phyloP scores from a whole-genome alignment of 2,329 filamentous ascomycete genomes.

The Cladosporium sphaerospermum region DNA sequence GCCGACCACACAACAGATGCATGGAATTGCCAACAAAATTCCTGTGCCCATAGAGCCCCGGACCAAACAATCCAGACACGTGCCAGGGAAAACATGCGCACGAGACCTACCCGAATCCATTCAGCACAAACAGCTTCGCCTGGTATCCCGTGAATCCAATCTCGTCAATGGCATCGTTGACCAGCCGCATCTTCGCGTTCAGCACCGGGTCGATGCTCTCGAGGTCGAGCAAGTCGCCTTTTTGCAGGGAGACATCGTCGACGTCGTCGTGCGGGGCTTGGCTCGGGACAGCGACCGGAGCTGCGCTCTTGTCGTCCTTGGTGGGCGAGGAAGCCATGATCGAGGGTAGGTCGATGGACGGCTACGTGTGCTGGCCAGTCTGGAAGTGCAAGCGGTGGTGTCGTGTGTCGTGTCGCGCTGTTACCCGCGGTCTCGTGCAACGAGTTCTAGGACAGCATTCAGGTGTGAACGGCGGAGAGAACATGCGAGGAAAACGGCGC shows the following conservation, averaged over 20 bases:
- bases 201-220: slow-evolving; percentile 57
- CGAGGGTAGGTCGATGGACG: background rate
- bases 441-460: background rate
- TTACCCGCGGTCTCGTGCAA: background rate
- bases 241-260: slow-evolving; percentile 13
- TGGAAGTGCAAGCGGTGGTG: background rate
- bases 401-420: background rate
- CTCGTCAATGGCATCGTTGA: slow-evolving; percentile 58
- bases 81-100: too few species aligned
- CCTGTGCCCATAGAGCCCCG: too few species aligned
- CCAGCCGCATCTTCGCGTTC: slow-evolving; percentile 61
- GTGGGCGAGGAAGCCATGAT: background rate
- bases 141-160: slow-evolving; percentile 51
- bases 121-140: slow-evolving; percentile 54
- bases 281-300: background rate
- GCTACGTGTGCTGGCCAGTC: background rate
- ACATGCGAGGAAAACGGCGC: background rate
- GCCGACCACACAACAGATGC: too few species aligned
- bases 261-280: background rate
- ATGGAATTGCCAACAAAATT: too few species aligned
- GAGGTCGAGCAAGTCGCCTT: slow-evolving; percentile 49
- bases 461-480: background rate
- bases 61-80: too few species aligned
- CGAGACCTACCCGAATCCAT: slow-evolving; percentile 49
- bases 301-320: background rate